Evolutionary conservation across 441 rosid genomes (phyloP), one percentile per base, ranked within the genome.

Genomic region (Populus tomentosa): DNA sequence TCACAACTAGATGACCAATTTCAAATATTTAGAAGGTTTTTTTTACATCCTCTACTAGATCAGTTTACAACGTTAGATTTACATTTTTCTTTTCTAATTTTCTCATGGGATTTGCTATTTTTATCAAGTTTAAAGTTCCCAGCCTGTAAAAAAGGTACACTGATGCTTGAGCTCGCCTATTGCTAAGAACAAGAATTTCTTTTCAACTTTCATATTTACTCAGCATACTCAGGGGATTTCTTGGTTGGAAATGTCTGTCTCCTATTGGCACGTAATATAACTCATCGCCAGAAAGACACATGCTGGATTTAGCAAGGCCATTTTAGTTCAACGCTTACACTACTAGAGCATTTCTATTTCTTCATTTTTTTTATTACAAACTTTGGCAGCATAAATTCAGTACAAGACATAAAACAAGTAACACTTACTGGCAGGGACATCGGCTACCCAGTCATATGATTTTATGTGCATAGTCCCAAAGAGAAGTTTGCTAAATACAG

Each of bases 391-490:
- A 61, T 9, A 21, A 61, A n/a, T 61, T 61, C 65, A 61, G 65
- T 61, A 21, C 65, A 59, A 23, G 46, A 20, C 28, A 10, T 26
- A 14, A 67, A 4, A 71, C 50, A 46, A 33, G 20, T 78, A 76
- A 56, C 16, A 67, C 84, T 75, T 76, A 89, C 76, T 82, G 73
- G 82, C 5, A 72, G 93, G 85, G 79, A 68, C 87, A 79, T 89
- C 88, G 35, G 16, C 85, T 36, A 78, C 94, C 97, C 98, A 95
- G 82, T 95, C 98, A 77, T 89, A 95, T 5, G 99, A 94, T 82
- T 93, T 95, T 73, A 95, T 91, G 83, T 95, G 97, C 98, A 94
- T 84, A 11, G 91, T 82, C 81, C 99, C 99, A 10, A 94, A 90
- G 10, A 95, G 91, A 73, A 94, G 89, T 88, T 95, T 94, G 84